Conservation (phyloP, 345 rosid genomes). For the Gossypium rotundifolium region DNA sequence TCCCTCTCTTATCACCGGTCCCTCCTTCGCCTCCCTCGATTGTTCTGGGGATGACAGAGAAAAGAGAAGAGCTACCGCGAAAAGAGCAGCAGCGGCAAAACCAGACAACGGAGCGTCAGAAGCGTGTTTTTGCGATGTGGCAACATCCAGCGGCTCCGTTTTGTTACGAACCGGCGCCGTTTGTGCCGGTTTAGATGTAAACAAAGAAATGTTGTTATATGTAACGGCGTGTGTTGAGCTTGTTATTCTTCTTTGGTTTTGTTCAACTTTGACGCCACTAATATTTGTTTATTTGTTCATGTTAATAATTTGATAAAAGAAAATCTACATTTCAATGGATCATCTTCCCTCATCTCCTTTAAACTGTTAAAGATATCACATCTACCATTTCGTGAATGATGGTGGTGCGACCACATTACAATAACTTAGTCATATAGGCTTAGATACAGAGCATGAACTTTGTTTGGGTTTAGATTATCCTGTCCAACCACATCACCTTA, state of each 20-base stretch:
- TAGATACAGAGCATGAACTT: too few species aligned
- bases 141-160: constrained; percentile 94
- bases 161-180: constrained; percentile 42
- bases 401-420: too few species aligned
- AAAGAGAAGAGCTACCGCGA: constrained; percentile 22
- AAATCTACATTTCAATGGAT: too few species aligned
- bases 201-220: constrained; percentile 7
- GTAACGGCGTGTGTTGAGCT: constrained; percentile 11
- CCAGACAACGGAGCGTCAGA: constrained; percentile 27
- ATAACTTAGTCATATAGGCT: too few species aligned
- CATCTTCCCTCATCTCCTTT: too few species aligned
- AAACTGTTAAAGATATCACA: too few species aligned
- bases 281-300: too few species aligned
- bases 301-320: too few species aligned
- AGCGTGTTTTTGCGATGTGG: constrained; percentile 67
- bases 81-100: constrained; percentile 22
- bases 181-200: constrained; percentile 36
- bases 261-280: not conserved
- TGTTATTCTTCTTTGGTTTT: not conserved
- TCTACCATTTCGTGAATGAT: too few species aligned
- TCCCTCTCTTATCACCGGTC: constrained; percentile 86
- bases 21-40: constrained; percentile 51
- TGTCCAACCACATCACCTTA: too few species aligned
- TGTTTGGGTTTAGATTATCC: too few species aligned
- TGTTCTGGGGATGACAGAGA: constrained; percentile 22